Evolutionary conservation across 164 flowering plant species (phyloP), one percentile per base, ranked within the genome.

Genomic region (Paratinospora sagittata): DNA sequence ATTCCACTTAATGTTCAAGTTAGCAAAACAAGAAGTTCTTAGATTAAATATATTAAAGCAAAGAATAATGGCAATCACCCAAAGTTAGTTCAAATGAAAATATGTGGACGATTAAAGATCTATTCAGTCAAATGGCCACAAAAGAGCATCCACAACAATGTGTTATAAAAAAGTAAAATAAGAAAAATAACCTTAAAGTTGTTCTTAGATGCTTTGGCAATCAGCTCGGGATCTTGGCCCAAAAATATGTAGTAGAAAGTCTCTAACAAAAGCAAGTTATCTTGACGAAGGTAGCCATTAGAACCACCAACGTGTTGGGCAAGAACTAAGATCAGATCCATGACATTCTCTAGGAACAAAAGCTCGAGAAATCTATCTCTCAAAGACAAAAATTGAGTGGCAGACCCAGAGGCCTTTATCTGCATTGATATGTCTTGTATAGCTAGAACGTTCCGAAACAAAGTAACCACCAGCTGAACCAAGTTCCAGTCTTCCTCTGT

Each of bases 401-500:
- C 84, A 66, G 86, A 84, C 66, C 88, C 96, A 9, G 82, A 87
- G 67, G 85, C 86, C 76, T 85, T 90, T 81, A 93, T 96, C 45
- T 84, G 86, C 62, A 71, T 33, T 45, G 97, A 79, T 68, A 96
- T 84, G 68, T 90, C 95, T 74, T 93, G 96, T 43, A 96, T 73
- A 26, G 98, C 95, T 47, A 96, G 84, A 76, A 93, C 60, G 74
- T 96, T 96, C 34, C 96, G 86, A 72, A 96, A 93, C 37, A 96
- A 75, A 70, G 97, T 93, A 76, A 96, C 85, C 72, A 96, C 92
- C 80, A 96, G 82, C 79, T 93, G 97, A 41, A 93, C 90, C 83
- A 96, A 80, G 78, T 96, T 96, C 96, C 96, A 90, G 84, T 96
- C 95, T 80, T 91, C 99, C 82, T 96, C 98, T 7, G 95, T 82